A percentile compares a stretch with the other conserved stretches of the same genome.
These are phyloP conservation scores for Spizellomyces sp. DNA, from an alignment of 192 early-diverging fungal species.

Conservation along the genomic window DNA sequence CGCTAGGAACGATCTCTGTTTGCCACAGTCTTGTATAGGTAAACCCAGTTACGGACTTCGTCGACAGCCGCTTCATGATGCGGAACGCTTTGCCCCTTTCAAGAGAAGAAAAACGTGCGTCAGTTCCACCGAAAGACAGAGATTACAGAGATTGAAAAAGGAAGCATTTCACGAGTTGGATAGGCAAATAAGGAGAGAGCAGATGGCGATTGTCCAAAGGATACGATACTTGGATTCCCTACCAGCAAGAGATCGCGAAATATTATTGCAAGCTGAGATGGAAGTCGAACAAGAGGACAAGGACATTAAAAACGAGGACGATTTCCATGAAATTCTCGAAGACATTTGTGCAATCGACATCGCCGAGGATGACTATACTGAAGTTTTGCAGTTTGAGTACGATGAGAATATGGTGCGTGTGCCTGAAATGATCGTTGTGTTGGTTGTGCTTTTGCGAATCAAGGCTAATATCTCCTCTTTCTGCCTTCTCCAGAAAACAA, in stretches of 20 bases:
- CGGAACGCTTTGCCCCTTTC: neutral
- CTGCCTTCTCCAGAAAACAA: neutral
- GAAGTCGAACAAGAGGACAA: conserved; percentile 15
- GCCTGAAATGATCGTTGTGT: neutral
- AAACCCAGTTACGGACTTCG: neutral
- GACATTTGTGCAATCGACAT: conserved; percentile 29
- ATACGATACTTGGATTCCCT: conserved; percentile 31
- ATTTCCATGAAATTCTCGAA: conserved; percentile 11
- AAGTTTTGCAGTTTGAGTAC: conserved; percentile 28
- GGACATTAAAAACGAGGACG: conserved; percentile 8
- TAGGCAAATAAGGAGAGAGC: conserved; percentile 27
- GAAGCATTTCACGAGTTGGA: conserved; percentile 26
- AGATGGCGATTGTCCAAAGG: conserved; percentile 28
- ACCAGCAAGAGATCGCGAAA: conserved; percentile 15
- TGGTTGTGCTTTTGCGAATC: conserved; percentile 1
- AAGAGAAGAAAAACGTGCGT: too few relatives aligned
- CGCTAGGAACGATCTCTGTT: conserved; percentile 7
- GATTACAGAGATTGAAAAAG: conserved; percentile 23
- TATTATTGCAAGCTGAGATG: conserved; percentile 12
- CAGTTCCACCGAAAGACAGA: conserved; percentile 2
- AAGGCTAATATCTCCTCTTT: neutral
- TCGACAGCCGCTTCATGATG: neutral
- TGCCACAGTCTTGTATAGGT: neutral
- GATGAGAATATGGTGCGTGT: conserved; percentile 4
- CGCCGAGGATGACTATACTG: conserved; percentile 24